Evolutionary conservation across 2,329 filamentous ascomycete species (phyloP), one percentile per base, ranked within the genome.

Genomic region (Metarhizium humberi): DNA sequence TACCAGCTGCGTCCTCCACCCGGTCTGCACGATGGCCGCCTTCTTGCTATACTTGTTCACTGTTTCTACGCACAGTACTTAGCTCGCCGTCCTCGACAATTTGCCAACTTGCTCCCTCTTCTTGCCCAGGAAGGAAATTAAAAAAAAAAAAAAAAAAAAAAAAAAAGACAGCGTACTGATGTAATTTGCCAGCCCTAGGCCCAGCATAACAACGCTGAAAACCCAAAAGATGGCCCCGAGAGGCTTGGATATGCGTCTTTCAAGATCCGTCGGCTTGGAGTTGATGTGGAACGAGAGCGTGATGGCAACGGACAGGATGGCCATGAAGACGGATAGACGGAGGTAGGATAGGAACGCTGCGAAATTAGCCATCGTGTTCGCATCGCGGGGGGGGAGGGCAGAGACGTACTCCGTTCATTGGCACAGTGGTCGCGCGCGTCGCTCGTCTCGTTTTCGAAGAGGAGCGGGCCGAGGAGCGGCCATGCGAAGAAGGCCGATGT

Each of bases 211-310:
- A 1, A 95, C 69, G 11, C 88, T 85, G 5, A 99, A 77, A 0
- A 84, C 61, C 92, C 92, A 97, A 72, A 99, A 99, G 29, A 96
- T 73, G 49, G 90, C 78, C 0, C 94, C 94, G 2, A 99, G 80
- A 0, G 94, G 94, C 58, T 87, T 78, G 0, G 94, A 87, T 71
- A 96, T 85, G 47, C 80, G 81, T 57, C 82, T 76, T 74, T 99
- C 94, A 14, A 90, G 69, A 0, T 74, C 66, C 0, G 84, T 81
- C 0, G 94, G 89, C 63, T 85, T 73, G 18, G 77, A 76, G 66
- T 91, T 92, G 51, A 99, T 79, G 66, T 99, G 92, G 69, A 99
- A 99, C 14, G 90, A 95, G 52, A 96, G 78, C 10, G 95, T 85
- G 61, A 99, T 96, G 52, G 94, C 92, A 36, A 95, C 82, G 32